Evolutionary conservation across 2,329 filamentous ascomycete species (phyloP), one percentile per base, ranked within the genome.

Genomic region (Stagonosporopsis chrysanthemi): DNA sequence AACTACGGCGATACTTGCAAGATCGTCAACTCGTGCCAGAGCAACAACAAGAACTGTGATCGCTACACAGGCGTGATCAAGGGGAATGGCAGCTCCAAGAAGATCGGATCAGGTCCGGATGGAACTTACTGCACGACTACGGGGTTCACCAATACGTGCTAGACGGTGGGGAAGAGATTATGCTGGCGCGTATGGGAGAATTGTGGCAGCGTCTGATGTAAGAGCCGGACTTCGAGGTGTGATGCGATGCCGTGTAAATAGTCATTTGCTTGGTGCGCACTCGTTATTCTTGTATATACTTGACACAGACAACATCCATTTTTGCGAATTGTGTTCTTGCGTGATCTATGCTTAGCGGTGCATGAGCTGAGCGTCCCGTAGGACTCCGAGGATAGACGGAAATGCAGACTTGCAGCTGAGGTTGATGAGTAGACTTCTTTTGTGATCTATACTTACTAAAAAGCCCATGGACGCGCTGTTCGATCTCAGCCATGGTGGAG

Each of bases 1-100:
- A 82, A 81, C 74, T 81, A 76, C n/a, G 54, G 44, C 26, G 61
- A 63, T 31, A 63, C 61, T 5, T 61, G 57, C 54, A 63, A 63
- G 47, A 63, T 63, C 11, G 33, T 48, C 14, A 58, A 61, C 24
- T 61, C 57, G 2, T 63, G 61, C 42, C 57, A 61, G 44, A 51
- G 44, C 19, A 54, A 53, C 23, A 54, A 48, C 6, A 63, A 56
- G 42, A 56, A 36, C 48, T 63, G 61, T 8, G 57, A 63, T 42
- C 26, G 58, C 8, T 63, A 63, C 54, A 58, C 47, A 23, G 61
- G 61, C 22, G 58, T 63, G 15, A 49, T 58, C 3, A 63, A 63
- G 39, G 61, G 61, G 6, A 53, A 35, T 24, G 61, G 61, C 2
- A 53, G 40, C n/a, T 50, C 29, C 2, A 55, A 8, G n/a, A 63